Evolutionary conservation across 768 basidiomycete genomes (phyloP).

Genomic region (Leucocoprinus leucothites): DNA sequence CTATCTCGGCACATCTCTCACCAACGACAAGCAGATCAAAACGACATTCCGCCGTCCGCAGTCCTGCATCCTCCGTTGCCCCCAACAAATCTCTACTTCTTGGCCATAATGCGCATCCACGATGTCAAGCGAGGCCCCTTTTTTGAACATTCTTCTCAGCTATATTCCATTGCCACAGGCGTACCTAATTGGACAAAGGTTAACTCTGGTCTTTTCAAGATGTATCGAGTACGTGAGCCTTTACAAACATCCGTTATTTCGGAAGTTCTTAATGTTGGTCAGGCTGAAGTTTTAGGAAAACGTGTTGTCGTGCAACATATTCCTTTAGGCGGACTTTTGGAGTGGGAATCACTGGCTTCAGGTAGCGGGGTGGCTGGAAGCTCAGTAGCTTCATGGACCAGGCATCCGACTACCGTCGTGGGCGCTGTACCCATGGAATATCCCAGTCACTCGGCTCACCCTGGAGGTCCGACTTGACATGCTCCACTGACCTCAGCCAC

Average conservation of each 20-base stretch:
- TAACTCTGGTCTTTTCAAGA: constrained; percentile 86
- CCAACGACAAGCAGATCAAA: constrained; percentile 46
- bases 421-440: neutral
- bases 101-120: constrained; percentile 74
- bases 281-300: constrained; percentile 92
- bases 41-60: constrained; percentile 58
- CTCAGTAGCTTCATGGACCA: constrained; percentile 34
- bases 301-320: constrained; percentile 96
- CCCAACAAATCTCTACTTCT: constrained; percentile 75
- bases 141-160: constrained; percentile 88
- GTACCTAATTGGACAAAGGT: constrained; percentile 92
- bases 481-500: neutral
- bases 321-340: constrained; percentile 77
- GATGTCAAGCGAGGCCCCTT: constrained; percentile 86
- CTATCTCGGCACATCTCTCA: constrained; percentile 13
- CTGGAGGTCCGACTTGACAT: neutral
- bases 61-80: constrained; percentile 58
- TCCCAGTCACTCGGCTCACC: neutral
- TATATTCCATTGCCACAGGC: constrained; percentile 83
- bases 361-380: neutral
- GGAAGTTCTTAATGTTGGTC: constrained; percentile 4
- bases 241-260: constrained; percentile 1
- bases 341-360: constrained; percentile 44
- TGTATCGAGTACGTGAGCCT: constrained; percentile 73
- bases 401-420: neutral